A percentile compares a stretch with the other conserved stretches of the same genome.
These are phyloP conservation scores for Cucumis cinereus DNA, from an alignment of 306 rosid species.

Conservation along the genomic window DNA sequence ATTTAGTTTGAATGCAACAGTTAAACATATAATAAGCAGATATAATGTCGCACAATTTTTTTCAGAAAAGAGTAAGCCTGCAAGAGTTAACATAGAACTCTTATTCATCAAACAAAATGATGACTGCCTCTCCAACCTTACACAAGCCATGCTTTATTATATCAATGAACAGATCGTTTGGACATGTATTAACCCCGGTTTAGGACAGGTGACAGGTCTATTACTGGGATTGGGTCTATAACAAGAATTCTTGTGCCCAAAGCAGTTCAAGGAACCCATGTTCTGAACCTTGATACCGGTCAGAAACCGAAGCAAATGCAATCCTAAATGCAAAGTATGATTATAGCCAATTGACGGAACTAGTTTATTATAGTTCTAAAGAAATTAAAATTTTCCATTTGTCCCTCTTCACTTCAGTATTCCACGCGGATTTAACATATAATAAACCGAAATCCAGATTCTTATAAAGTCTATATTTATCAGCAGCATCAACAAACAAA, in stretches of 20 bases:
- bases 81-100: background rate
- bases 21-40: background rate
- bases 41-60: background rate
- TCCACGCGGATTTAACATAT: background rate
- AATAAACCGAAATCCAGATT: background rate
- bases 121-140: background rate
- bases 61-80: background rate
- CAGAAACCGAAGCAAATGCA: background rate
- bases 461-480: background rate
- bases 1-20: background rate
- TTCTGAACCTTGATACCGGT: background rate
- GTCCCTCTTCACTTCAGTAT: background rate
- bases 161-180: background rate
- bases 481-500: background rate
- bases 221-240: background rate
- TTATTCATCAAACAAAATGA: background rate
- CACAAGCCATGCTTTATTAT: background rate
- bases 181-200: background rate
- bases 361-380: background rate
- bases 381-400: background rate
- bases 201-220: background rate
- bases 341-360: background rate
- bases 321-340: background rate
- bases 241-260: background rate
- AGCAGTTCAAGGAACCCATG: background rate